Evolutionary conservation across 1,284 basidiomycete species (phyloP), one percentile per base, ranked within the genome.

Genomic region (Melanopsichium pennsylvanicum): DNA sequence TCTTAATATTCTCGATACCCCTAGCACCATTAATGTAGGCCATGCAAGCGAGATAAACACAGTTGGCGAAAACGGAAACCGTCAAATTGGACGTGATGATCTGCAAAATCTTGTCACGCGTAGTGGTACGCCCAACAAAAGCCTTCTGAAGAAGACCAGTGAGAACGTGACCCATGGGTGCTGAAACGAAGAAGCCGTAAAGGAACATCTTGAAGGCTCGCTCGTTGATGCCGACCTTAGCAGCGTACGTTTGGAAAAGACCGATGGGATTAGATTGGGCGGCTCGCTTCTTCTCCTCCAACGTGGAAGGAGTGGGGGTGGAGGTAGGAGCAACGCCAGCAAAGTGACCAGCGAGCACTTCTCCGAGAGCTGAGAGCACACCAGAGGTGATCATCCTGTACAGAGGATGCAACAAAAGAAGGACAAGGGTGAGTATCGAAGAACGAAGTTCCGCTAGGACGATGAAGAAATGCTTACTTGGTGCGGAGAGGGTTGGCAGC

Each of bases 171-270:
- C 87, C 85, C 34, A 93, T 81, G 2, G 92, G 92, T 5, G 91
- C 92, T n/a, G 90, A 91, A 47, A 93, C 85, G 67, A 89, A 85
- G 83, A 90, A 88, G 67, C 92, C 92, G 75, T 92, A 93, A 23
- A 89, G 55, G 3, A 87, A 88, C 89, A 93, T 91, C 82, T 92
- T 91, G 69, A 89, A 54, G 8, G 90, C 89, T 69, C 71, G 56
- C 35, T 76, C 64, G 57, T 74, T 73, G 61, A 78, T 61, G 22
- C 75, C 75, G 6, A 59, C 39, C 29, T 55, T 55, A 29, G 62
- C 61, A 31, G 70, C 63, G 33, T 70, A 58, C 23, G 67, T 29
- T 15, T 39, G 38, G 21, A 71, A 31, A 5, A 58, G 35, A 2
- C 54, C 45, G 23, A 51, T n/a, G 15, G 62, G 70, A 42, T 73